Evolutionary conservation across 164 flowering plant genomes (phyloP).

Genomic region (Vitis rotundifolia): DNA sequence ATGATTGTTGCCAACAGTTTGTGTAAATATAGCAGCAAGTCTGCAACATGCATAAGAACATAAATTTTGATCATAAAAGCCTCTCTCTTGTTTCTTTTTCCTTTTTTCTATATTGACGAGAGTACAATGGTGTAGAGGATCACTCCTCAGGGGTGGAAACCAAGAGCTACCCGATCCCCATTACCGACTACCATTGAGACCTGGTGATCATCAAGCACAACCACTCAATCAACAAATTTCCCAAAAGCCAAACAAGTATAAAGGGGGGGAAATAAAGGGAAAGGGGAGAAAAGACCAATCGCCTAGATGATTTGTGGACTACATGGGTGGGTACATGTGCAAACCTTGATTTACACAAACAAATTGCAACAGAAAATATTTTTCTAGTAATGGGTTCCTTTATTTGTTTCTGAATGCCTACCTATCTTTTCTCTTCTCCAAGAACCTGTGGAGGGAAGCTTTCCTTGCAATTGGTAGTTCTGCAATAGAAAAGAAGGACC

Average conservation of each 20-base stretch:
- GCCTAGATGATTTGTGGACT: no score
- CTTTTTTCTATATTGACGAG: no score
- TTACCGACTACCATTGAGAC: no score
- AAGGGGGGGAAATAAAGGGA: no score
- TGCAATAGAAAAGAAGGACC: conserved; percentile 13
- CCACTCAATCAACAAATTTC: not conserved
- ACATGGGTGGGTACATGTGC: not conserved
- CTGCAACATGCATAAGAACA: no score
- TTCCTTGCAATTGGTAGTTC: conserved; percentile 79
- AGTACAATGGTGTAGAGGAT: no score
- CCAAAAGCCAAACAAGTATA: not conserved
- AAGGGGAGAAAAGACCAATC: no score
- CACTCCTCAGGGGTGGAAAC: no score
- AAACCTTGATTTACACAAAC: not conserved
- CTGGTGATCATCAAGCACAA: not conserved
- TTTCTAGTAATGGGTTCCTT: not conserved
- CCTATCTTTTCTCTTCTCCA: conserved; percentile 91
- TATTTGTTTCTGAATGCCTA: conserved; percentile 20
- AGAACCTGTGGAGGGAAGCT: conserved; percentile 71
- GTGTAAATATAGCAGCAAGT: not conserved
- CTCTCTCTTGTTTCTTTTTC: no score
- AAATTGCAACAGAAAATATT: not conserved
- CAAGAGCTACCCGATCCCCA: no score
- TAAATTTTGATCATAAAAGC: no score
- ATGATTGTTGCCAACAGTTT: not conserved